These are phyloP conservation scores for Coemansia sp. DNA, from an alignment of 192 early-diverging fungal species.

Conservation along the genomic window DNA sequence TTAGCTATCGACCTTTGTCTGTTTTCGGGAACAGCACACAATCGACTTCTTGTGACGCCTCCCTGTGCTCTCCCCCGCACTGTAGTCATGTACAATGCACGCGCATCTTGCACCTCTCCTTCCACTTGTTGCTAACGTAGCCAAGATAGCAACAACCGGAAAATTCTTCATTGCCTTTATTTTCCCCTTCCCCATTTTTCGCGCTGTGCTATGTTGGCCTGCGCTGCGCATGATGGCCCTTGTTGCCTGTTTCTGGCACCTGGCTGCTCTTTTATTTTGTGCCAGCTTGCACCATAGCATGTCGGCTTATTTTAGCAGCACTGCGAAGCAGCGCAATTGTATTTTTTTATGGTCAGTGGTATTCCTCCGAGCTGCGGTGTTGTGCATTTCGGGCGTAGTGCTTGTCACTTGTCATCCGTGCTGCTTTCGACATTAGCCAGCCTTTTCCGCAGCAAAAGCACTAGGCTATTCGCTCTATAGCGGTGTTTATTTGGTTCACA, in stretches of 20 bases:
- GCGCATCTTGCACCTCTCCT: not conserved
- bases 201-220: not conserved
- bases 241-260: not conserved
- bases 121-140: constrained; percentile 2
- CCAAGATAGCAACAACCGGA: not conserved
- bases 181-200: no score
- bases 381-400: not conserved
- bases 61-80: constrained; percentile 6
- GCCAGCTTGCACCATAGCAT: not conserved
- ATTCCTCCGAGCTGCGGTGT: not conserved
- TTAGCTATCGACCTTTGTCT: not conserved
- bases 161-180: not conserved
- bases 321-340: not conserved
- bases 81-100: constrained; percentile 8
- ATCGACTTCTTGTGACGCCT: constrained; percentile 3
- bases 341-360: not conserved
- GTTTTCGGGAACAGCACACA: not conserved
- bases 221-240: not conserved
- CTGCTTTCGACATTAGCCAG: not conserved
- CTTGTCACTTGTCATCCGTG: not conserved
- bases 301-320: not conserved
- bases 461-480: not conserved
- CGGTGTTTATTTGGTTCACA: not conserved
- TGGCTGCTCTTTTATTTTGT: not conserved
- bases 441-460: not conserved